Evolutionary conservation across 139 green algal genomes (phyloP).

Genomic region (Chlamydomonas schloesseri): DNA sequence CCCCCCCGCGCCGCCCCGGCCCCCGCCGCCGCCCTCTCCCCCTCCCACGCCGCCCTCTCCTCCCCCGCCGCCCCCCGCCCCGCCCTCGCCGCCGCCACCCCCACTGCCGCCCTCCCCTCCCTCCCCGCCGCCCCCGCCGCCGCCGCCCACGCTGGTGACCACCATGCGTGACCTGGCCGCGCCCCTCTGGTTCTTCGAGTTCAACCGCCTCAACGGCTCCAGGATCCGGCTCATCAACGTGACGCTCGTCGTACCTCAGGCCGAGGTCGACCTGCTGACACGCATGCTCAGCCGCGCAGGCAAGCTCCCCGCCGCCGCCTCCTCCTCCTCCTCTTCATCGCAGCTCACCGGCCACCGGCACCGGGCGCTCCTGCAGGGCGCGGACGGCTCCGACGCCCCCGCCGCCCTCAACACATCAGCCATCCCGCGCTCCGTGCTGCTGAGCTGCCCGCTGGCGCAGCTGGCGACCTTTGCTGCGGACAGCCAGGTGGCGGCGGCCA

Average conservation of each 20-base stretch:
- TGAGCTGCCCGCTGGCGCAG: not conserved
- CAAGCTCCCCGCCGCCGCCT: not conserved
- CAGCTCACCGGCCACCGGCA: not conserved
- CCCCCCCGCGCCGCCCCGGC: too few species aligned
- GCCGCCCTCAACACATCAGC: not conserved
- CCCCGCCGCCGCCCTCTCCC: too few species aligned
- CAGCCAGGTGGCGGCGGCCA: conserved; percentile 13
- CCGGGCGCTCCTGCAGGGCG: not conserved
- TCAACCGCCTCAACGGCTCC: not conserved
- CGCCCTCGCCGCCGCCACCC: not conserved
- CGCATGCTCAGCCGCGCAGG: not conserved
- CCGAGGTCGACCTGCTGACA: not conserved
- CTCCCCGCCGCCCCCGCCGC: not conserved
- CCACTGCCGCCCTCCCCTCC: not conserved
- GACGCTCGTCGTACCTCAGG: not conserved
- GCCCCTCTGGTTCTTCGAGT: conserved; percentile 11
- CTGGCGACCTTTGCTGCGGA: not conserved
- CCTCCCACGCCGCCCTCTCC: not conserved
- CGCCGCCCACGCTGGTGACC: not conserved
- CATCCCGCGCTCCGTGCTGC: not conserved
- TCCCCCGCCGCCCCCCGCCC: not conserved
- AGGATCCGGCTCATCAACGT: not conserved
- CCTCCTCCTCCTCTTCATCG: not conserved
- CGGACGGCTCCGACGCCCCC: not conserved
- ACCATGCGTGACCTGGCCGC: not conserved